These are phyloP conservation scores for Salvia sclarea DNA, from an alignment of 305 asterid genomes.

Conservation along the genomic window DNA sequence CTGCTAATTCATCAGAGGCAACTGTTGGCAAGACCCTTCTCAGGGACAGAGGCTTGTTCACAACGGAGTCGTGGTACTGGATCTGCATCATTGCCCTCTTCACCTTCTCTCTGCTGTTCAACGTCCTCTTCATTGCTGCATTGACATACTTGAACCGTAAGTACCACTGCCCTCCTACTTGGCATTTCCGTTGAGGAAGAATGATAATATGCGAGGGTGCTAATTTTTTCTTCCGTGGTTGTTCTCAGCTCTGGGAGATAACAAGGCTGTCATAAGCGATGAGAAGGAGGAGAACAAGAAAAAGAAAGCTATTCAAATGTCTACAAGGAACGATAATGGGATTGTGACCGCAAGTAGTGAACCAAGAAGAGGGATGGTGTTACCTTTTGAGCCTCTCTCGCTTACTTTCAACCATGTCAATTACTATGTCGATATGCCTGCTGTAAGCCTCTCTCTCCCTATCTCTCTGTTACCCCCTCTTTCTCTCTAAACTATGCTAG, in stretches of 20 bases:
- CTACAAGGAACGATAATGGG: conserved; percentile 27
- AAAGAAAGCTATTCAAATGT: conserved; percentile 39
- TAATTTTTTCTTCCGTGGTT: conserved; percentile 12
- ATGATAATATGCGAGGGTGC: not conserved
- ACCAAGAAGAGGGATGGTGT: conserved; percentile 66
- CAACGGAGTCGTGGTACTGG: conserved; percentile 67
- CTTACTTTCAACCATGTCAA: conserved; percentile 74
- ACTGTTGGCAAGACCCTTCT: conserved; percentile 80
- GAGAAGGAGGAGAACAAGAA: conserved; percentile 41
- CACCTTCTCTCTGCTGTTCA: conserved; percentile 66
- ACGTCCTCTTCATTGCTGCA: conserved; percentile 60
- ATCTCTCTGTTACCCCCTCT: conserved; percentile 1
- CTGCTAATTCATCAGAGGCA: conserved; percentile 48
- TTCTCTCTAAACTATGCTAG: not conserved
- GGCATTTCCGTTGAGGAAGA: not conserved
- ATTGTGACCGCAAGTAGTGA: conserved; percentile 18
- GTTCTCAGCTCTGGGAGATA: conserved; percentile 63
- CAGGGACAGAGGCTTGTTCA: conserved; percentile 57
- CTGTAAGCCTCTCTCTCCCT: conserved; percentile 47
- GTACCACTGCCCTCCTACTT: conserved; percentile 19
- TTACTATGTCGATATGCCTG: conserved; percentile 85
- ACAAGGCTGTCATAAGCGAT: conserved; percentile 48
- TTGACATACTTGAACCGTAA: conserved; percentile 71
- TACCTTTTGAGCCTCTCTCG: conserved; percentile 83
- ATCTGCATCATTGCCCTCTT: conserved; percentile 63